Evolutionary conservation across 768 basidiomycete genomes (phyloP).

Genomic region (Tylopilus subfusipes): DNA sequence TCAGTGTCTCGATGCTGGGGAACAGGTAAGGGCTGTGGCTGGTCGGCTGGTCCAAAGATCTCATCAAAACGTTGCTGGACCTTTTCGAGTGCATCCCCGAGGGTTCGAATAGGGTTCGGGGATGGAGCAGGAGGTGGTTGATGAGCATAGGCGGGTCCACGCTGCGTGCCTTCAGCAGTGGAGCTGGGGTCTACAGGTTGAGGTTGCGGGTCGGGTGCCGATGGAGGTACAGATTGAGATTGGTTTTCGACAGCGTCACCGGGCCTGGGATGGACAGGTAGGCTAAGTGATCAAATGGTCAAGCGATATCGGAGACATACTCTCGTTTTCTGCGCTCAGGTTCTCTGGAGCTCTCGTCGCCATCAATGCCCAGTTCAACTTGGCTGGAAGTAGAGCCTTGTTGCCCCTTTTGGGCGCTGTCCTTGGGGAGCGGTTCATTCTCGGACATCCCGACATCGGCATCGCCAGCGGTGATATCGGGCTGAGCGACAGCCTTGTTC

Average conservation of each 20-base stretch:
- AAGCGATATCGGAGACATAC: slow-evolving; percentile 12
- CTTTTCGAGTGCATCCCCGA: slow-evolving; percentile 81
- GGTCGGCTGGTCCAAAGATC: slow-evolving; percentile 53
- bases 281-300: not conserved
- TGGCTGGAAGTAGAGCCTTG: slow-evolving; percentile 15
- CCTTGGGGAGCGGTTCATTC: slow-evolving; percentile 15
- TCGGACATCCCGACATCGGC: slow-evolving; percentile 19
- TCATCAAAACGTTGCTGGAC: slow-evolving; percentile 82
- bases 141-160: slow-evolving; percentile 41
- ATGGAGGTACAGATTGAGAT: not conserved
- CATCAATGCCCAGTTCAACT: slow-evolving; percentile 8
- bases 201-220: slow-evolving; percentile 3
- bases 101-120: slow-evolving; percentile 65
- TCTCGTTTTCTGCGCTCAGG: slow-evolving; percentile 3
- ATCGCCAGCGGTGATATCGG: slow-evolving; percentile 34
- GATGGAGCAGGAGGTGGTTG: slow-evolving; percentile 34
- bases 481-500: slow-evolving; percentile 30
- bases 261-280: slow-evolving; percentile 6
- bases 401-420: slow-evolving; percentile 22
- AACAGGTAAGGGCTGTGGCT: slow-evolving; percentile 27
- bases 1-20: slow-evolving; percentile 40
- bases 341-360: slow-evolving; percentile 28
- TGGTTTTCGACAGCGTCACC: slow-evolving; percentile 10
- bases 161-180: slow-evolving; percentile 42
- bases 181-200: slow-evolving; percentile 29